Conservation (phyloP, 306 rosid species). For the Adenanthera pavonina region DNA sequence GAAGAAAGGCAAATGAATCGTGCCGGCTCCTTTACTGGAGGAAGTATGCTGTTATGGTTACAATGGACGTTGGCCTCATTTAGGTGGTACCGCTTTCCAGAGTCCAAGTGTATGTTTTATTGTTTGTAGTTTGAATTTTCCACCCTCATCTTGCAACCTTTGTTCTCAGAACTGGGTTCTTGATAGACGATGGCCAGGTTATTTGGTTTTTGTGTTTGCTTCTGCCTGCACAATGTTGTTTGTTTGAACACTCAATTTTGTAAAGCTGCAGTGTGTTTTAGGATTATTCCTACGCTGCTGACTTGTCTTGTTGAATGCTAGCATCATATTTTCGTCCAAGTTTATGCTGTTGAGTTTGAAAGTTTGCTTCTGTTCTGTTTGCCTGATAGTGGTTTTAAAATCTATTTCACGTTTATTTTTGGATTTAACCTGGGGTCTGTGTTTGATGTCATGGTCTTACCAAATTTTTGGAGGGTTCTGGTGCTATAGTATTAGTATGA, state of each 20-base stretch:
- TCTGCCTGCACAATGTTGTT: neutral
- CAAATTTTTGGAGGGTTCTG: too few species aligned
- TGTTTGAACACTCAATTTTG: neutral
- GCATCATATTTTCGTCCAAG: neutral
- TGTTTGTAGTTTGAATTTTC: constrained; percentile 27
- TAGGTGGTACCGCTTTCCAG: neutral
- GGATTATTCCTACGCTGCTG: neutral
- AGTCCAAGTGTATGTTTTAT: neutral
- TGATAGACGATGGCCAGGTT: constrained; percentile 55
- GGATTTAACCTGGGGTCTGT: neutral
- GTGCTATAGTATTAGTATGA: too few species aligned
- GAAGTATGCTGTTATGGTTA: neutral
- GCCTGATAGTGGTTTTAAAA: neutral
- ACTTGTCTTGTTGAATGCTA: neutral
- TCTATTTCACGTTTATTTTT: neutral
- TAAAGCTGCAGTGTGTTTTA: constrained; percentile 1
- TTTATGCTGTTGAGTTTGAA: neutral
- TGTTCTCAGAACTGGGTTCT: constrained; percentile 65
- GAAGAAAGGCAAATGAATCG: constrained; percentile 5
- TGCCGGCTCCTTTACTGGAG: neutral
- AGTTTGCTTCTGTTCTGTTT: neutral
- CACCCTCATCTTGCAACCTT: constrained; percentile 35
- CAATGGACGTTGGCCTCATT: constrained; percentile 42
- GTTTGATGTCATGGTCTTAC: neutral
- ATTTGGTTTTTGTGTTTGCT: neutral